These are phyloP conservation scores for Casuarina cunninghamiana DNA, from an alignment of 306 rosid genomes.

Conservation along the genomic window DNA sequence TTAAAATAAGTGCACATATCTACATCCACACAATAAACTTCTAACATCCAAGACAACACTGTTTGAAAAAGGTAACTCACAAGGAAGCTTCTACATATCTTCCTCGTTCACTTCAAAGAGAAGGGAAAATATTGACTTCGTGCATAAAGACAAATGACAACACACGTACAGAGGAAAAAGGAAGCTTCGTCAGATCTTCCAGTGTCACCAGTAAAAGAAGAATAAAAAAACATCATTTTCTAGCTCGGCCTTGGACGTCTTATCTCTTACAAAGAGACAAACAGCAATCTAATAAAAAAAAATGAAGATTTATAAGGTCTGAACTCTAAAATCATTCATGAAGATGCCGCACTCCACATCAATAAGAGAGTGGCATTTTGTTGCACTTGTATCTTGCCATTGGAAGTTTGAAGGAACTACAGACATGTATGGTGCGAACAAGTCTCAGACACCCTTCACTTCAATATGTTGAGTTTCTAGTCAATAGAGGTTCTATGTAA, in stretches of 20 bases:
- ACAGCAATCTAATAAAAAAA: not conserved
- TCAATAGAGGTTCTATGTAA: not conserved
- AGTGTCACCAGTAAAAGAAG: not conserved
- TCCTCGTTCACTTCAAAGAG: constrained; percentile 7
- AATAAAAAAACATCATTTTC: not conserved
- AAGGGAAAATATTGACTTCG: not conserved
- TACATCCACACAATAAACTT: constrained; percentile 2
- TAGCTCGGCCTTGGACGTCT: not conserved
- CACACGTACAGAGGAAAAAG: constrained; percentile 4
- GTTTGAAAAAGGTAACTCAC: not conserved
- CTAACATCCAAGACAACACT: not conserved
- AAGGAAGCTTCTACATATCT: constrained; percentile 32
- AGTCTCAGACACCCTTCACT: not conserved
- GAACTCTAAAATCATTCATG: not conserved
- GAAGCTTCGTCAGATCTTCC: constrained; percentile 24
- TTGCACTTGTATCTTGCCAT: not conserved
- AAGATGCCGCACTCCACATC: not conserved
- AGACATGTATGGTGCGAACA: not conserved
- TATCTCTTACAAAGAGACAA: too few relatives aligned
- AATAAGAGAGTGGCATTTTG: not conserved
- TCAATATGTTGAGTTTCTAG: not conserved
- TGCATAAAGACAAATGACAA: constrained; percentile 6
- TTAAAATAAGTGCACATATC: not conserved
- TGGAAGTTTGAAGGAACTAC: not conserved
- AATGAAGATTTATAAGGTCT: not conserved